phyloP scores from a whole-genome alignment of 2,329 filamentous ascomycete species.

The Alternaria arborescens region DNA sequence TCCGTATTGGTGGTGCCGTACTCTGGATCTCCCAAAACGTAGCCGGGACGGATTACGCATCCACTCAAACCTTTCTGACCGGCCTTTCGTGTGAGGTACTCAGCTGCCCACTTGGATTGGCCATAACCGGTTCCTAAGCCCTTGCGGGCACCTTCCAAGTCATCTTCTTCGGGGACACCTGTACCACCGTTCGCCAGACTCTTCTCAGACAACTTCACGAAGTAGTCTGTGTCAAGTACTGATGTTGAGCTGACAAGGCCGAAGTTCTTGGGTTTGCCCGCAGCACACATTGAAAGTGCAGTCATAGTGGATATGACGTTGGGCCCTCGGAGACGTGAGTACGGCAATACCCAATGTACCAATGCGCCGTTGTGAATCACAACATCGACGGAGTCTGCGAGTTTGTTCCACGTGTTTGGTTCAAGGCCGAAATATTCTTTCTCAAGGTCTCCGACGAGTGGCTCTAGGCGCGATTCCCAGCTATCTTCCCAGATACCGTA shows the following conservation, averaged over 20 bases:
- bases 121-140: conserved; percentile 89
- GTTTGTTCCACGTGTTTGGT: conserved; percentile 68
- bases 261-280: conserved; percentile 80
- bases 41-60: conserved; percentile 82
- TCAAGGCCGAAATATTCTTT: conserved; percentile 78
- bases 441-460: conserved; percentile 76
- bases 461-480: conserved; percentile 72
- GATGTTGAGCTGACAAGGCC: conserved; percentile 85
- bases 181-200: conserved; percentile 67
- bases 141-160: conserved; percentile 76
- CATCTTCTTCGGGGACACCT: conserved; percentile 77
- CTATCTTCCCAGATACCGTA: conserved; percentile 81
- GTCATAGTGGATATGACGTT: conserved; percentile 88
- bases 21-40: conserved; percentile 77
- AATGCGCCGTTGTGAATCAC: conserved; percentile 76
- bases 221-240: conserved; percentile 83
- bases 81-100: conserved; percentile 78
- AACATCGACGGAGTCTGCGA: conserved; percentile 73
- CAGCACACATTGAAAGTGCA: conserved; percentile 76
- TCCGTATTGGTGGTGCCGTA: conserved; percentile 80
- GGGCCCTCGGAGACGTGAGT: conserved; percentile 72
- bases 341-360: conserved; percentile 84
- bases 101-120: conserved; percentile 85
- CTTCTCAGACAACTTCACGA: conserved; percentile 74
- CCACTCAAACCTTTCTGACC: conserved; percentile 78